A percentile compares a stretch with the other conserved stretches of the same genome.
phyloP scores from a whole-genome alignment of 768 basidiomycete species.

The Psilocybe cyanescens region DNA sequence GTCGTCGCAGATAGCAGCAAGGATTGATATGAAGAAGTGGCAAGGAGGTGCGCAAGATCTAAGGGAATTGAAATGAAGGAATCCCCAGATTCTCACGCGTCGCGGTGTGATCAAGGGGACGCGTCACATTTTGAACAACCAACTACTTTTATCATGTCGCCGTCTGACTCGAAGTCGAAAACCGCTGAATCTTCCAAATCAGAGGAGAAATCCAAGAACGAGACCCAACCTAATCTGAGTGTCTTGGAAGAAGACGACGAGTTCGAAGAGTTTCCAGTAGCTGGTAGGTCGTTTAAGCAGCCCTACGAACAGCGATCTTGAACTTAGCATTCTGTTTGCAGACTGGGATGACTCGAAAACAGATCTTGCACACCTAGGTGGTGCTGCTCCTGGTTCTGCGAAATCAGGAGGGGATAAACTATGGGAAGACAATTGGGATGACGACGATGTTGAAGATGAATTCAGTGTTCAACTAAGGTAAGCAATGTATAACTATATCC shows the following conservation, averaged over 20 bases:
- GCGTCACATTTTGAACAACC: slow-evolving; percentile 26
- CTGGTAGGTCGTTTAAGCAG: slow-evolving; percentile 54
- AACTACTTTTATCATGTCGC: slow-evolving; percentile 29
- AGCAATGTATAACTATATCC: slow-evolving; percentile 28
- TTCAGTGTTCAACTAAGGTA: slow-evolving; percentile 96
- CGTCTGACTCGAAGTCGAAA: slow-evolving; percentile 54
- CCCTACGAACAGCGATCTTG: neutral
- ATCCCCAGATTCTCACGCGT: slow-evolving; percentile 25
- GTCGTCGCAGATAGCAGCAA: no score
- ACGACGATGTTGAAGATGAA: slow-evolving; percentile 98
- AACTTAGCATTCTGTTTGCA: slow-evolving; percentile 28
- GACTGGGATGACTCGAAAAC: slow-evolving; percentile 91
- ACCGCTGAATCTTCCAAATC: slow-evolving; percentile 38
- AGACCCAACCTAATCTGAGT: slow-evolving; percentile 67
- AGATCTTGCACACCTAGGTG: slow-evolving; percentile 77
- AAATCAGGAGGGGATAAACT: slow-evolving; percentile 87
- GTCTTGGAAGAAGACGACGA: slow-evolving; percentile 98
- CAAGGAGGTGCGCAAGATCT: neutral
- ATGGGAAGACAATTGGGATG: slow-evolving; percentile 99
- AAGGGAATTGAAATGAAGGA: neutral
- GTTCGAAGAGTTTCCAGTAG: slow-evolving; percentile 90
- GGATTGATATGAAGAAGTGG: no score
- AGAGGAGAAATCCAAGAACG: slow-evolving; percentile 47
- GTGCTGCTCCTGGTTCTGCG: slow-evolving; percentile 73
- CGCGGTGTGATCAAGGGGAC: slow-evolving; percentile 25